Evolutionary conservation across 1,284 basidiomycete species (phyloP), one percentile per base, ranked within the genome.

Genomic region (Phylloporus gajari): DNA sequence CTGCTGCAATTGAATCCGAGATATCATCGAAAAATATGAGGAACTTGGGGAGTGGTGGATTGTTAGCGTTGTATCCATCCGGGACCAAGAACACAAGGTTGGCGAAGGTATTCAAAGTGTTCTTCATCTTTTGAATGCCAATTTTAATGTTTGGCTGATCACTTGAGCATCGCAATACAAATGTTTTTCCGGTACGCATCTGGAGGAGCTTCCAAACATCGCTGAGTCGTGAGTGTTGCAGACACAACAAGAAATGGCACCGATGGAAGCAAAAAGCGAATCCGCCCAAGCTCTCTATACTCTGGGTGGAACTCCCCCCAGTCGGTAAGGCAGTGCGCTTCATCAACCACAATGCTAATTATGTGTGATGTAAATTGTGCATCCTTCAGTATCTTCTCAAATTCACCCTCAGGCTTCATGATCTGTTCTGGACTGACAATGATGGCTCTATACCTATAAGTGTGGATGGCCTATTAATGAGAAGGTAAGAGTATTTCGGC

Each of bases 1-100:
- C 15, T 32, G 62, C 44, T 1, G 23, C 25, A 17, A 69, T 68
- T 1, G 56, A 61, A 2, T 76, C 70, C 0, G 59, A 19, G 5
- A 77, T 83, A 35, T 71, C 75, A 61, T 84, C 74, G 44, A 82
- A 81, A 71, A 85, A 84, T 3, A 84, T 59, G 3, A 84, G 32
- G 63, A 85, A 82, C 30, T 78, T 80, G 17, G 70, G 71, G 0
- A 69, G 73, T 5, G 73, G 72, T 4, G 70, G 67, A 15, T 75
- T 68, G 15, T 74, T 69, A 1, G 58, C 65, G 13, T 72, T 69
- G 30, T 38, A 75, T 8, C 69, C 71, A 0, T 63, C 27, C 0
- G 77, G 79, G 1, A 83, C 75, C 0, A 84, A 68, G 44, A 83
- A 81, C 5, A 46, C 60, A 12, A 84, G 77, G 67, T 85, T 82